phyloP scores from a whole-genome alignment of 1,284 basidiomycete species.

The Volvariella volvacea region DNA sequence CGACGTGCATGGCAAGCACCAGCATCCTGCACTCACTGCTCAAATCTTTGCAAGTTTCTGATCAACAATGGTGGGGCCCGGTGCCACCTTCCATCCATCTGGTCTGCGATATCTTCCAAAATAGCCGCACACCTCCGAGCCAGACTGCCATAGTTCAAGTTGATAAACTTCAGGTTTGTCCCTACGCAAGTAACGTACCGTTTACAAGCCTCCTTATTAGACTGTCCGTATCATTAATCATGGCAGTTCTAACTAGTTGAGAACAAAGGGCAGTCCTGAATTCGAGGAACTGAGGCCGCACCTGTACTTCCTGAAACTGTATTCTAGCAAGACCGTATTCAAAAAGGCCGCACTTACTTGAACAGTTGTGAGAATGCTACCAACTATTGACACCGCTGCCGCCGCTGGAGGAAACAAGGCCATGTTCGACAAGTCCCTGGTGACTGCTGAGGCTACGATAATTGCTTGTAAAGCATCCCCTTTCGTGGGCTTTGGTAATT shows the following conservation, averaged over 20 bases:
- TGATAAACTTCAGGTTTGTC: neutral
- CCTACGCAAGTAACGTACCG: slow-evolving; percentile 10
- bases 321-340: neutral
- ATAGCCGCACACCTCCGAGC: slow-evolving; percentile 38
- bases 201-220: slow-evolving; percentile 35
- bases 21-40: slow-evolving; percentile 24
- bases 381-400: slow-evolving; percentile 32
- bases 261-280: neutral
- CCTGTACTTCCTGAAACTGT: slow-evolving; percentile 14
- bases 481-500: slow-evolving; percentile 9
- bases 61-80: slow-evolving; percentile 34
- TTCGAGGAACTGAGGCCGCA: slow-evolving; percentile 1
- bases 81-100: slow-evolving; percentile 42
- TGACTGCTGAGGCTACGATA: slow-evolving; percentile 14
- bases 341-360: slow-evolving; percentile 25
- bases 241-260: neutral
- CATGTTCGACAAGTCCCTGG: slow-evolving; percentile 18
- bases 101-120: slow-evolving; percentile 35
- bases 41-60: slow-evolving; percentile 36
- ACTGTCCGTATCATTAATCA: slow-evolving; percentile 14
- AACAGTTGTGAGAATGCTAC: slow-evolving; percentile 39
- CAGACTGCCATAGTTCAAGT: slow-evolving; percentile 17
- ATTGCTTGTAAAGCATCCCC: slow-evolving; percentile 16
- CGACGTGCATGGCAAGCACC: neutral
- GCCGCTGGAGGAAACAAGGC: slow-evolving; percentile 34